Conservation (phyloP, 1,284 basidiomycete genomes). For the Anthracocystis walkeri region DNA sequence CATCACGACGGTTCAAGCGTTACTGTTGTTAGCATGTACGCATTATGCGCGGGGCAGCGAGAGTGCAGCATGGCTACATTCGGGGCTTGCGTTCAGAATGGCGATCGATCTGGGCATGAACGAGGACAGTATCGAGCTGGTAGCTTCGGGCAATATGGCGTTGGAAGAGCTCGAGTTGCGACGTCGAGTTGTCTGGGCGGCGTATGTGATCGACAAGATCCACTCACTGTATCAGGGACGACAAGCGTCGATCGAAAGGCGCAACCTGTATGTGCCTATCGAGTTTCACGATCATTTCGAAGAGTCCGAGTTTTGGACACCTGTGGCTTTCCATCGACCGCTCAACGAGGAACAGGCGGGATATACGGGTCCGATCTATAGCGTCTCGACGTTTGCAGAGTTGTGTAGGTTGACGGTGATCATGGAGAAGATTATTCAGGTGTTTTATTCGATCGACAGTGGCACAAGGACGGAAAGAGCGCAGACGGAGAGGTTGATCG, state of each 20-base stretch:
- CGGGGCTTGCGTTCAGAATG: slow-evolving; percentile 64
- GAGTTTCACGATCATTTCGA: slow-evolving; percentile 64
- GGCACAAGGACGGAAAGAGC: slow-evolving; percentile 3
- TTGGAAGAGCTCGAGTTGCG: slow-evolving; percentile 63
- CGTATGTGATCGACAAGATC: slow-evolving; percentile 65
- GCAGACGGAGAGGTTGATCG: slow-evolving; percentile 53
- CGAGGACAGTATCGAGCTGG: slow-evolving; percentile 61
- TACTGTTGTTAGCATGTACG: slow-evolving; percentile 63
- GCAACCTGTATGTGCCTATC: slow-evolving; percentile 58
- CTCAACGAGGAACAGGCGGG: slow-evolving; percentile 15
- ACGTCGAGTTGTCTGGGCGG: slow-evolving; percentile 61
- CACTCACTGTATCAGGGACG: slow-evolving; percentile 67
- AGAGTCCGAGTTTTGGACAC: slow-evolving; percentile 66
- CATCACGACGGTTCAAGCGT: slow-evolving; percentile 66
- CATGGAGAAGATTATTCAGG: slow-evolving; percentile 51
- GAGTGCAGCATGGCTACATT: slow-evolving; percentile 63
- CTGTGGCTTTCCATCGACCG: slow-evolving; percentile 52
- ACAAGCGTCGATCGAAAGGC: slow-evolving; percentile 53
- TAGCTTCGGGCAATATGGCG: slow-evolving; percentile 29
- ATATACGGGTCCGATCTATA: slow-evolving; percentile 59
- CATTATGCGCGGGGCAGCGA: slow-evolving; percentile 62
- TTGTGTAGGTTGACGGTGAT: slow-evolving; percentile 61
- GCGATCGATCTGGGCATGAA: slow-evolving; percentile 61
- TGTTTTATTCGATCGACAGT: slow-evolving; percentile 24
- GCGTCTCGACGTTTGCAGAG: slow-evolving; percentile 64